A percentile compares a stretch with the other conserved stretches of the same genome.
Evolutionary conservation across 2,329 filamentous ascomycete species (phyloP).

Genomic region (Exophiala xenobiotica): DNA sequence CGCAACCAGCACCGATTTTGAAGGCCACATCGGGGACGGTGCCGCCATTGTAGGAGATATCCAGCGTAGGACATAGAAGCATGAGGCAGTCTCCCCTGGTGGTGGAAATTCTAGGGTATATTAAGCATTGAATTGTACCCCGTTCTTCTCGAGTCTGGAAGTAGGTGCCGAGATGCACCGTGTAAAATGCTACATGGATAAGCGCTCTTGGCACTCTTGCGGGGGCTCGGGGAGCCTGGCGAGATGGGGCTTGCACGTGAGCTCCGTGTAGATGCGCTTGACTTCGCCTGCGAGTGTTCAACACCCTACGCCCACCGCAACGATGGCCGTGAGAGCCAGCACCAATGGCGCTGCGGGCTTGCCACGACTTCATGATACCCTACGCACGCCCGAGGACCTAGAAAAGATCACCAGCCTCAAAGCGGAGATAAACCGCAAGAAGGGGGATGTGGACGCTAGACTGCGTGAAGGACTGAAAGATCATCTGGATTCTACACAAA

Average conservation of each 20-base stretch:
- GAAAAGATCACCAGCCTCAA: constrained; percentile 92
- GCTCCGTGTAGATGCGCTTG: too few relatives aligned
- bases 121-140: too few relatives aligned
- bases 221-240: too few relatives aligned
- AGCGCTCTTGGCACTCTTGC: too few relatives aligned
- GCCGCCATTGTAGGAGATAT: neutral
- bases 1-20: constrained; percentile 8
- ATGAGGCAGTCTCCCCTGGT: too few relatives aligned
- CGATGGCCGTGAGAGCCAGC: constrained; percentile 39
- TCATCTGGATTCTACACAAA: constrained; percentile 90
- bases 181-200: too few relatives aligned
- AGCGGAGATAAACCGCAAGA: constrained; percentile 91
- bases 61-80: neutral
- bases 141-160: too few relatives aligned
- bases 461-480: constrained; percentile 84
- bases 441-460: constrained; percentile 84
- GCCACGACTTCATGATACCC: constrained; percentile 80
- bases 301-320: constrained; percentile 1
- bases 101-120: too few relatives aligned
- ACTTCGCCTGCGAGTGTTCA: neutral
- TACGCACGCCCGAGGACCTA: constrained; percentile 93
- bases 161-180: too few relatives aligned
- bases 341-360: constrained; percentile 64
- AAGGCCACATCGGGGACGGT: constrained; percentile 1
- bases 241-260: too few relatives aligned